Evolutionary conservation across 73 alveolate genomes (phyloP).

Genomic region (Paramecium octaurelia): DNA sequence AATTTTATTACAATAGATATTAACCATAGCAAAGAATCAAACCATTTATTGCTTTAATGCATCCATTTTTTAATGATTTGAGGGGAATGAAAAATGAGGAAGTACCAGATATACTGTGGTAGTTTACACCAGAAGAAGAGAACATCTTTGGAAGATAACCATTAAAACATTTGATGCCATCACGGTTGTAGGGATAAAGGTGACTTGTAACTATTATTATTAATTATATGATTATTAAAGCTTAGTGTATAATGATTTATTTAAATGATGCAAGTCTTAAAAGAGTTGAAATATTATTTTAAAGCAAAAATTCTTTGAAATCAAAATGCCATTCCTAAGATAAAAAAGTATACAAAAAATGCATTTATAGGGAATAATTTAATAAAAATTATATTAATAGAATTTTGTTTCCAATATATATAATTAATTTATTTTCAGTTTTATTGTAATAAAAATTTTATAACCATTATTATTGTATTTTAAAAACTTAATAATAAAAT

Average conservation of each 20-base stretch:
- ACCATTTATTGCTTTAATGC: slow-evolving; percentile 36
- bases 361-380: too few species aligned
- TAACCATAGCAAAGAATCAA: slow-evolving; percentile 6
- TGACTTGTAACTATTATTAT: neutral
- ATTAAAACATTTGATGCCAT: neutral
- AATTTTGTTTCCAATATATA: too few species aligned
- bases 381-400: too few species aligned
- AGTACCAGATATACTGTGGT: neutral
- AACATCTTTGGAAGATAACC: slow-evolving; percentile 10
- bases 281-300: too few species aligned
- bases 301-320: too few species aligned
- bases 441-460: too few species aligned
- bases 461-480: too few species aligned
- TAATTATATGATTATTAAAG: neutral
- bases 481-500: neutral
- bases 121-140: slow-evolving; percentile 37
- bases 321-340: too few species aligned
- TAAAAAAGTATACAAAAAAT: too few species aligned
- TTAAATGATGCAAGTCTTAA: too few species aligned
- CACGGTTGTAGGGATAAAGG: neutral
- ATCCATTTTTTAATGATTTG: slow-evolving; percentile 13
- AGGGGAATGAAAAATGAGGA: neutral
- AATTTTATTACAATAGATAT: neutral
- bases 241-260: neutral
- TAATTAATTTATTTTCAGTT: too few species aligned